Base-by-base conservation (phyloP, 75 land plant genomes). In the Picea sitchensis region DNA sequence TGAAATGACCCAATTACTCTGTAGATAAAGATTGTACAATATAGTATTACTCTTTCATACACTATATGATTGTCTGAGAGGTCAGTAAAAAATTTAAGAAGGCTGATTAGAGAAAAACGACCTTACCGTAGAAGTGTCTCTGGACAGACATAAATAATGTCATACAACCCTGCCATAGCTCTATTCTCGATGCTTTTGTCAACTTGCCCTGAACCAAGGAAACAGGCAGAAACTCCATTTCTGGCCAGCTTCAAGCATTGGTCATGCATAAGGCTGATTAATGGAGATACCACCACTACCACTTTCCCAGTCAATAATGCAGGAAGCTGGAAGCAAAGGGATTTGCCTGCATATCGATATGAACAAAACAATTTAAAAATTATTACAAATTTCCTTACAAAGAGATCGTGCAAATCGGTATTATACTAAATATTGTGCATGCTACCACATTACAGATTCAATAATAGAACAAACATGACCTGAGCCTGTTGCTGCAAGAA, bases 181-280 rank as follows among this genome's bases (percentile, higher is more conserved):
- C 88, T 92, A 15, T 87, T 62, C 83, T 94, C 97, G 1, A 94
- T 81, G 61, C 76, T 86, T 47, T 80, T 87, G 65, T 94, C 97
- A 78, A 80, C 74, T 79, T 94, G 97, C 20, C 93, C 97, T 80
- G 97, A 94, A 31, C 97, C 97, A 74, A 94, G 91, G 80, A 94
- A 94, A 77, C 97, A 94, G 59, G 97, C 95, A 30, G 95, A 83
- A 17, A 94, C 81, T 68, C 97, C 97, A 63, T 88, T 91, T 65
- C 82, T 84, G 65, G 97, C 84, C 13, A 94, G 83, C 82, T 94
- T 94, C 61, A 90, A 82, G 79, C 97, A 94, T 65, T 94, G 97
- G 83, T 94, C 97, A 81, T 88, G 97, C 97, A 94, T 94, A 81
- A 94, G 88, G 69, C 95, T 94, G 51, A 94, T 94, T 82, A 94